Evolutionary conservation across 179 eudicot species (phyloP).

Genomic region (Beta lomatogona): DNA sequence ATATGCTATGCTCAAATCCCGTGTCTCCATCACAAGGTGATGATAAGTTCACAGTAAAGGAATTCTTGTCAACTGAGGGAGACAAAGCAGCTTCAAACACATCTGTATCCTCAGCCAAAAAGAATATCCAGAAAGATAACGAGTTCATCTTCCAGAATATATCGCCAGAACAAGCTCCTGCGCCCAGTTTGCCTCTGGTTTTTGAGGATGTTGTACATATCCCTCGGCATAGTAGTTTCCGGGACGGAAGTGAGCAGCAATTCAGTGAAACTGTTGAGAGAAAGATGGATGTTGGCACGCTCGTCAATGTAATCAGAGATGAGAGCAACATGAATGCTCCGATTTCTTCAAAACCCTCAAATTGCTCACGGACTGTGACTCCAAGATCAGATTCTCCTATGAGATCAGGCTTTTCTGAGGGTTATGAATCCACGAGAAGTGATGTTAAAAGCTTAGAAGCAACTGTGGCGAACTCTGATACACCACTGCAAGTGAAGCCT

Average conservation of each 20-base stretch:
- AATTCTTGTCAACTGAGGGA: constrained; percentile 48
- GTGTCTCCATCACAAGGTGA: constrained; percentile 46
- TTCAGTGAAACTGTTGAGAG: constrained; percentile 49
- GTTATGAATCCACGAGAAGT: constrained; percentile 9
- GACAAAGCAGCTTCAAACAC: constrained; percentile 36
- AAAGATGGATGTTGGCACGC: constrained; percentile 46
- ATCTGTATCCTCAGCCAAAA: constrained; percentile 36
- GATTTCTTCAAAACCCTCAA: constrained; percentile 34
- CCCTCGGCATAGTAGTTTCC: constrained; percentile 51
- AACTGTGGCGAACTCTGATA: constrained; percentile 37
- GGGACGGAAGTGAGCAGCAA: constrained; percentile 50
- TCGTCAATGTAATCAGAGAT: constrained; percentile 44
- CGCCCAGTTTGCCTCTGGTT: constrained; percentile 31
- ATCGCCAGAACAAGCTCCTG: constrained; percentile 31
- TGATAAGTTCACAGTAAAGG: constrained; percentile 80
- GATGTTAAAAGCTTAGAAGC: constrained; percentile 31
- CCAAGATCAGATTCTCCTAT: constrained; percentile 44
- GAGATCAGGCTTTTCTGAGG: constrained; percentile 35
- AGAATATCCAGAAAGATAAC: constrained; percentile 30
- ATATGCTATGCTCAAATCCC: constrained; percentile 36
- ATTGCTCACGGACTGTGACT: constrained; percentile 33
- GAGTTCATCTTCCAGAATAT: constrained; percentile 34
- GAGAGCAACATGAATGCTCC: constrained; percentile 39
- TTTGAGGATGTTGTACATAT: constrained; percentile 59
- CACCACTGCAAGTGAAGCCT: constrained; percentile 41